Percentiles rank a stretch among this genome's conserved stretches.
Evolutionary conservation across 2,329 filamentous ascomycete species (phyloP).

Genomic region (Nectriaceae sp.): DNA sequence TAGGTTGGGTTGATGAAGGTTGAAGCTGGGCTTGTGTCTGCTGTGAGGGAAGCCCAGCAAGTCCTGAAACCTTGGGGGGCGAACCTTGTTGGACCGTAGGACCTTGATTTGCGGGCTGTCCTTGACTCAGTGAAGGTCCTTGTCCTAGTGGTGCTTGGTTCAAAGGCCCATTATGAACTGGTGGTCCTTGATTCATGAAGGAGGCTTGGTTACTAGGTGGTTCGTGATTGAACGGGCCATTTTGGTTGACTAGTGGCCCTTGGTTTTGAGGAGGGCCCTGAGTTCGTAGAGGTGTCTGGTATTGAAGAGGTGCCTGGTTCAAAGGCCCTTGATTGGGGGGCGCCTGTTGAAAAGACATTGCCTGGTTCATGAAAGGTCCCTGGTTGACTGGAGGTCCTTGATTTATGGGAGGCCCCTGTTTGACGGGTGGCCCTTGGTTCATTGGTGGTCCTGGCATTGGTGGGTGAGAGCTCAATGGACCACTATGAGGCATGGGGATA

Average conservation of each 20-base stretch:
- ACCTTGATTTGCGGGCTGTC: neutral
- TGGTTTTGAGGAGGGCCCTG: neutral
- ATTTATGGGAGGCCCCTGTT: neutral
- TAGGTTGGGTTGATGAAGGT: conserved; percentile 2
- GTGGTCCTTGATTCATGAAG: neutral
- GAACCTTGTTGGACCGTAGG: neutral
- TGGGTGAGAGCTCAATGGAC: neutral
- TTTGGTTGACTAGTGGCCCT: neutral
- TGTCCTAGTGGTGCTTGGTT: neutral
- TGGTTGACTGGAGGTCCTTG: neutral
- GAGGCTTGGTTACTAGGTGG: no score
- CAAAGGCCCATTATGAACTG: neutral
- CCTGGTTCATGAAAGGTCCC: neutral
- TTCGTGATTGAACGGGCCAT: no score
- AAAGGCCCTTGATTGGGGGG: neutral
- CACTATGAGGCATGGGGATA: neutral
- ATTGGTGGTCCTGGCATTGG: neutral
- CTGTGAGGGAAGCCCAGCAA: conserved; percentile 9
- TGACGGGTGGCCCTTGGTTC: neutral
- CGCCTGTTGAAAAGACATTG: neutral
- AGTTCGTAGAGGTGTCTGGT: neutral
- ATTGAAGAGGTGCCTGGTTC: neutral
- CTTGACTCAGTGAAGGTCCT: neutral
- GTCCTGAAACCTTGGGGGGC: neutral
- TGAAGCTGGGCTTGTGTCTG: conserved; percentile 3